Evolutionary conservation across 1,284 basidiomycete genomes (phyloP).

Genomic region (Phellopilus nigrolimitatus): DNA sequence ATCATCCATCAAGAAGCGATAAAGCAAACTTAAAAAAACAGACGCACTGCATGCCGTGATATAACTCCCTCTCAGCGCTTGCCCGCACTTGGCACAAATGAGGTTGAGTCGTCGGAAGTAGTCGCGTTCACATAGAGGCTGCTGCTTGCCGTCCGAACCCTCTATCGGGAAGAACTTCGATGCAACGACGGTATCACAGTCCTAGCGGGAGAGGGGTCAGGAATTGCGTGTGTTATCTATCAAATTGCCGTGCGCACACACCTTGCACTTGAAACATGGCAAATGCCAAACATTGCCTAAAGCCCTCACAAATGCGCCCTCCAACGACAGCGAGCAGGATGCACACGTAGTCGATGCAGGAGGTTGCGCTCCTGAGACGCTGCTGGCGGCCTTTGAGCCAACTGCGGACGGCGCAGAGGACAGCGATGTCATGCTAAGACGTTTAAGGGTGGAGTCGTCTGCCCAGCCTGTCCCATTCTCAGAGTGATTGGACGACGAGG

Average conservation of each 20-base stretch:
- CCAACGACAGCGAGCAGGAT: constrained; percentile 73
- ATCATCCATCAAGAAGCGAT: constrained; percentile 22
- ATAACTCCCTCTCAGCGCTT: constrained; percentile 93
- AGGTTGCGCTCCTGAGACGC: constrained; percentile 18
- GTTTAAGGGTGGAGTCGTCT: constrained; percentile 16
- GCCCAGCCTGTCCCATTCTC: constrained; percentile 11
- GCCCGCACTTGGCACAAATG: constrained; percentile 94
- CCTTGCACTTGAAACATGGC: constrained; percentile 96
- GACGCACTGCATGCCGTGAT: constrained; percentile 97
- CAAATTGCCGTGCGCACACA: constrained; percentile 36
- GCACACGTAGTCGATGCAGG: constrained; percentile 52
- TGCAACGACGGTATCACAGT: constrained; percentile 94
- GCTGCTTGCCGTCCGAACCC: constrained; percentile 76
- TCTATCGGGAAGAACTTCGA: constrained; percentile 99
- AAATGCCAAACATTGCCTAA: constrained; percentile 93
- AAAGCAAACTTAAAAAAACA: constrained; percentile 19
- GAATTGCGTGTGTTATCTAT: constrained; percentile 14
- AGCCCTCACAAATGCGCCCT: constrained; percentile 95
- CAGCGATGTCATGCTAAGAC: constrained; percentile 16
- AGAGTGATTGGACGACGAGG: constrained; percentile 20
- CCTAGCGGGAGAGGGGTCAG: constrained; percentile 45
- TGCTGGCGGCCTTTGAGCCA: constrained; percentile 11
- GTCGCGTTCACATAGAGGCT: constrained; percentile 95
- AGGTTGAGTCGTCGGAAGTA: constrained; percentile 96
- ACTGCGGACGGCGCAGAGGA: constrained; percentile 14